Base-by-base conservation (phyloP, 2,329 filamentous ascomycete genomes). In the Colletotrichum sp. region DNA sequence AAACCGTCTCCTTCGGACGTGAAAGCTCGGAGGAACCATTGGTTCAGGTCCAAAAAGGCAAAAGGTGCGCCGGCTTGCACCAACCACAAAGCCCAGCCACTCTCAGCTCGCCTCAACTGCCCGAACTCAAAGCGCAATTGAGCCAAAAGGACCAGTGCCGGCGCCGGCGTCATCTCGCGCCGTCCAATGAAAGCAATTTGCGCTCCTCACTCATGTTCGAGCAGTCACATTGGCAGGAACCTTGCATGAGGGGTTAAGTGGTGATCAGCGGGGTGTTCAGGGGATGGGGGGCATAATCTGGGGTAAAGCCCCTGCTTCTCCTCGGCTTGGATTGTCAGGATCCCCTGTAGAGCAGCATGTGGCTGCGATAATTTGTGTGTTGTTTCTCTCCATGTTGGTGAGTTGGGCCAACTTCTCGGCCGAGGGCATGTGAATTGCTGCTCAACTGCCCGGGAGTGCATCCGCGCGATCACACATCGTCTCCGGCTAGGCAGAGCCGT, bases 171-270 rank as follows among this genome's bases (percentile, higher is more conserved):
- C 29, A 15, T 27, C 16, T 8, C 16, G n/a, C 18, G 12, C 38
- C n/a, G 54, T 38, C 55, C 71, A 70, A 70, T 73, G 33, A 51
- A 12, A 34, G 55, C 18, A 4, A 21, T 57, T 65, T 29, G 54
- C 38, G 31, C 24, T 47, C 67, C 67, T 55, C 38, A 24, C 24
- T 51, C n/a, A 31, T 31, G 61, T 43, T 27, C 6, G 29, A 33
- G n/a, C 15, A 36, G 61, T 73, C 31, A 55, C 67, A 62, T 70
- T 33, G 71, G 31, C 33, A 66, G 67, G 33, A 29, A 70, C 54
- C 33, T 65, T 59, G 70, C 71, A 73, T 70, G 67, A 66, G 71
- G 67, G 67, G 61, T 36, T 21, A 34, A 63, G 16, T 27, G 70
- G 47, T 21, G 55, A 73, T 73, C 61, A 27, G 71, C 61, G 67